A percentile compares a stretch with the other conserved stretches of the same genome.
Evolutionary conservation across 192 early-diverging fungal genomes (phyloP).

Genomic region (Coemansia sp.): DNA sequence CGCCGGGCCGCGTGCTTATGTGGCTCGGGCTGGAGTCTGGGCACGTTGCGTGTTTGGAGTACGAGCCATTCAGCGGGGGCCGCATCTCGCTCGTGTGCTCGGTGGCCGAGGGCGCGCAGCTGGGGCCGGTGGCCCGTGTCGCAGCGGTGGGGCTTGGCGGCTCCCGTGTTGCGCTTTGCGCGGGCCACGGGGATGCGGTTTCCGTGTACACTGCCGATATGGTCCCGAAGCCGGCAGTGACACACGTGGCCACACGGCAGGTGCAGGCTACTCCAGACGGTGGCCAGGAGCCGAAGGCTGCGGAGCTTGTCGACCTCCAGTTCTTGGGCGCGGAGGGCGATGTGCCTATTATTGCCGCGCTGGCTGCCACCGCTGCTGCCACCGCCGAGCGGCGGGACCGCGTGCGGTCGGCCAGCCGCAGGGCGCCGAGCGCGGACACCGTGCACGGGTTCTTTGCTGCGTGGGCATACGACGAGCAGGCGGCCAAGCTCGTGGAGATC

Average conservation of each 20-base stretch:
- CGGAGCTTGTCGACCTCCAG: conserved; percentile 11
- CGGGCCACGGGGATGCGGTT: conserved; percentile 15
- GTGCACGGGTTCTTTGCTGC: conserved; percentile 12
- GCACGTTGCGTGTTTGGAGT: conserved; percentile 22
- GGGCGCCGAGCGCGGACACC: background rate
- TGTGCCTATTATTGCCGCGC: conserved; percentile 11
- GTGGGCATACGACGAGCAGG: conserved; percentile 15
- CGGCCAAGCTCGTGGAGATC: background rate
- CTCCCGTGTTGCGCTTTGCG: conserved; percentile 13
- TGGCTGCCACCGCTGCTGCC: background rate
- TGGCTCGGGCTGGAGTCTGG: conserved; percentile 31
- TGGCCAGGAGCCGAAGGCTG: background rate
- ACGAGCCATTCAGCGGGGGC: conserved; percentile 21
- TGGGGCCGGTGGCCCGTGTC: conserved; percentile 18
- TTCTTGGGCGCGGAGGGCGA: conserved; percentile 2
- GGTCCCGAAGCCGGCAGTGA: background rate
- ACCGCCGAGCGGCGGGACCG: background rate
- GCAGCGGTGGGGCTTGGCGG: conserved; percentile 7
- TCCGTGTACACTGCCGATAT: background rate
- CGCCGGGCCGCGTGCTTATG: conserved; percentile 11
- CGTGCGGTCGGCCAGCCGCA: background rate
- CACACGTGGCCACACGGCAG: background rate
- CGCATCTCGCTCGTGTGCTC: conserved; percentile 7
- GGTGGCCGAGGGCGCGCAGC: background rate
- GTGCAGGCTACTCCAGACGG: background rate